Evolutionary conservation across 1,284 basidiomycete genomes (phyloP), one percentile per base, ranked within the genome.

Genomic region (Rhodotorula sp.): DNA sequence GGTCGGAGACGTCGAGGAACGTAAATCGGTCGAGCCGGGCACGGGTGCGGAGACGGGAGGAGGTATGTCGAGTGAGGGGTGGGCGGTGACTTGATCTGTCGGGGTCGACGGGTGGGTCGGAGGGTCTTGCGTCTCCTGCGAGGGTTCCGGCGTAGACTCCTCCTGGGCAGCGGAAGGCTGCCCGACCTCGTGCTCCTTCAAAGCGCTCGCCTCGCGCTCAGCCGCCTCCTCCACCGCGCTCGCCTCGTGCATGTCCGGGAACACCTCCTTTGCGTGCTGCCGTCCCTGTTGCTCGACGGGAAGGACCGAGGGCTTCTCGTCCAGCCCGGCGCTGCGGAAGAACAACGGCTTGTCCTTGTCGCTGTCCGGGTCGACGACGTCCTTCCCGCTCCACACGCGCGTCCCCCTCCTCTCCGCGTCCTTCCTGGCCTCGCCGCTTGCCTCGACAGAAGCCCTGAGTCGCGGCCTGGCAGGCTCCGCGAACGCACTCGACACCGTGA

Each of bases 21-120:
- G n/a, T n/a, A n/a, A 0, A 44, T 71, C 65, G 20, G 62, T 39
- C n/a, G 69, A 62, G 9, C 65, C 69, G 10, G 65, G 69, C 7
- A 67, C 55, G 29, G 54, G 9, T n/a, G n/a, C n/a, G n/a, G n/a
- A n/a, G 10, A 30, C 49, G 5, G 58, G 49, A 9, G 59, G 20
- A 2, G 67, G 62, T 8, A 59, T 59, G 67, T 69, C 63, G 55
- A 69, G 15, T 8, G 63, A 59, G 15, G 68, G 63, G 24, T 66
- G 59, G 1, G 54, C 46, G 30, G 59, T 51, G 29, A 61, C 55
- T 24, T 60, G 60, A 4, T 19, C n/a, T 2, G 55, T 34, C 9
- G 55, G 36, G n/a, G 9, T 7, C 9, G 54, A 11, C 8, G 54
- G n/a, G 13, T 19, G 32, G 24, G 6, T n/a, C 27, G n/a, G 55